Base-by-base conservation (phyloP, 306 rosid genomes). In the Fagus crenata region DNA sequence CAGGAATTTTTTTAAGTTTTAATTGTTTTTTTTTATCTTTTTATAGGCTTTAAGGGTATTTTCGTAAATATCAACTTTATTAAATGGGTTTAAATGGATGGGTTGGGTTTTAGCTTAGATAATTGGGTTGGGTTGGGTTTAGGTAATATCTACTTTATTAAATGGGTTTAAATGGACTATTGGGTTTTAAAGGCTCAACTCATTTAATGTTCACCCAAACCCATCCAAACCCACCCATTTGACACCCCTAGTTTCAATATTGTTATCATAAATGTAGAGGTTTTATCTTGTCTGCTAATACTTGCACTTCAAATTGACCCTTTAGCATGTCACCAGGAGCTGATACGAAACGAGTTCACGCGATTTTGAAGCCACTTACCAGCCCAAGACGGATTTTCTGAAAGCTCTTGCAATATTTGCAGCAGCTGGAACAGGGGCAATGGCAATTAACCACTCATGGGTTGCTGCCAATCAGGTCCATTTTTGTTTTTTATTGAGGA, bases 401-500 rank as follows among this genome's bases (percentile, higher is more conserved):
- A 95, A 95, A 78, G 99, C 93, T 55, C 73, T 92, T 77, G 97
- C 97, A 69, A 49, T 95, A 80, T 68, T 92, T 82, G 92, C 87
- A 5, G 90, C 85, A 33, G 89, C 96, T 72, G 86, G 78, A 73
- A 81, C 87, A 69, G 99, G 99, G 73, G 75, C 92, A 6, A 77
- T 89, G 72, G 97, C 97, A 81, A 95, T 95, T 84, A 92, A 88
- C 82, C 97, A 90, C 1, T 92, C 97, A 58, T 95, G 97, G 99
- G 97, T 92, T 75, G 97, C 97, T 3, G 87, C 95, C 36, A 92
- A 95, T 89, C 99, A 95, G 97, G 97, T 95, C 56, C 43, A n/a
- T 77, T 32, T 67, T 67, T 77, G 51, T 72, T 67, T 65, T 85
- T 71, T 55, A 22, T 67, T 65, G 74, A 33, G 60, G 41, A 15